Percentiles rank a stretch among this genome's conserved stretches.
Conservation (phyloP, 768 basidiomycete genomes). For the Lentinula edodes region DNA sequence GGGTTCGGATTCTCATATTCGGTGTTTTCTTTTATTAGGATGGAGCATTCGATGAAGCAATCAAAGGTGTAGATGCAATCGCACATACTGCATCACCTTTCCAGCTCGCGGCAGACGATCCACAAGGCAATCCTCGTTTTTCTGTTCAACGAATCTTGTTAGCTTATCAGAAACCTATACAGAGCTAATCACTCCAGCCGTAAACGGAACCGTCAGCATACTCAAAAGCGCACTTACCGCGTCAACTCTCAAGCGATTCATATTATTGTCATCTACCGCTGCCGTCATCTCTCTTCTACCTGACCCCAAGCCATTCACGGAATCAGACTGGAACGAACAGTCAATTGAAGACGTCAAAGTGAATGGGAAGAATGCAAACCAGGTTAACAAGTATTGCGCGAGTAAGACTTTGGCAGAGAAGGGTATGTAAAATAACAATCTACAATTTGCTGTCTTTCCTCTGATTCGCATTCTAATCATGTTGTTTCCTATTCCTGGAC, state of each 20-base stretch:
- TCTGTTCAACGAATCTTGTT: not conserved
- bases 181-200: conserved; percentile 68
- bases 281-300: conserved; percentile 21
- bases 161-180: not conserved
- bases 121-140: conserved; percentile 16
- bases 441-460: not conserved
- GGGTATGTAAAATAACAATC: conserved; percentile 13
- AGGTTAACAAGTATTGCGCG: conserved; percentile 32
- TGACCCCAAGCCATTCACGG: conserved; percentile 18
- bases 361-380: conserved; percentile 31
- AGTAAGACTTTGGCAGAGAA: conserved; percentile 47
- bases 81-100: conserved; percentile 31
- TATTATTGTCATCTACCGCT: conserved; percentile 48
- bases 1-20: not conserved
- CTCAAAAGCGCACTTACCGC: conserved; percentile 48
- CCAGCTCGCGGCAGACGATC: conserved; percentile 18
- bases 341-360: conserved; percentile 29
- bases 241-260: conserved; percentile 42
- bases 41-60: conserved; percentile 38
- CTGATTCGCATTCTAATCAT: too few species aligned
- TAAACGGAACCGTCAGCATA: conserved; percentile 62
- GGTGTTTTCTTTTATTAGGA: conserved; percentile 4
- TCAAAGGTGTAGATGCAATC: conserved; percentile 37
- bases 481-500: not conserved
- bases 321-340: conserved; percentile 46